Base-by-base conservation (phyloP, 2,329 filamentous ascomycete genomes). In the Scedosporium dehoogii region DNA sequence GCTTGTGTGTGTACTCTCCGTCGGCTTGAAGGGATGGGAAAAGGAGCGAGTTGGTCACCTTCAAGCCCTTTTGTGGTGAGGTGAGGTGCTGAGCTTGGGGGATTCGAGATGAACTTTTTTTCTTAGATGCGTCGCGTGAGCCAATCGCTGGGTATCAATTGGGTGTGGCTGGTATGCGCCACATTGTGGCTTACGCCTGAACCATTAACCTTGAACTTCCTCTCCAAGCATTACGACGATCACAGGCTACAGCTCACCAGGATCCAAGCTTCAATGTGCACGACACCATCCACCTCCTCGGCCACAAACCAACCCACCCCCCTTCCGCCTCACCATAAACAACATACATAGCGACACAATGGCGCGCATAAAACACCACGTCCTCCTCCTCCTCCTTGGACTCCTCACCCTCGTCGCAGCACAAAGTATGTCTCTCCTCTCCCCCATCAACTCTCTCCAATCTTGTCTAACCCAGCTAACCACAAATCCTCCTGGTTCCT, bases 401-500 rank as follows among this genome's bases (percentile, higher is more conserved):
- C 51, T 79, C 4, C 56, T 74, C 4, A 70, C 73, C 21, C 65
- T 77, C 2, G 71, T 68, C 25, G 68, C 72, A 29, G 80, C 81
- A 68, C 69, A 73, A 42, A 78, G 79, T 81, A 72, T 69, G 76
- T 69, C 25, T 12, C 21, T 16, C 62, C 62, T 38, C 46, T 46
- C 51, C 53, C 53, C 48, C 41, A 48, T 25, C 56, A 33, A 33
- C 55, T 59, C 61, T 66, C 63, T 65, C 70, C 70, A 65, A 72
- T 66, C 61, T 44, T 27, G 41, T 5, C 62, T 10, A 42, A 14
- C 46, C 16, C 42, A 51, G 41, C 59, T 59, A 60, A 59, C 58
- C 33, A 41, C 23, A 21, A 56, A 21, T 25, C 29, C 56, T 21
- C 6, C 12, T 29, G 7, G 27, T 46, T 27, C 55, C 29, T 27